Evolutionary conservation across 2,329 filamentous ascomycete genomes (phyloP), one percentile per base, ranked within the genome.

Genomic region (Alternaria brassicae): DNA sequence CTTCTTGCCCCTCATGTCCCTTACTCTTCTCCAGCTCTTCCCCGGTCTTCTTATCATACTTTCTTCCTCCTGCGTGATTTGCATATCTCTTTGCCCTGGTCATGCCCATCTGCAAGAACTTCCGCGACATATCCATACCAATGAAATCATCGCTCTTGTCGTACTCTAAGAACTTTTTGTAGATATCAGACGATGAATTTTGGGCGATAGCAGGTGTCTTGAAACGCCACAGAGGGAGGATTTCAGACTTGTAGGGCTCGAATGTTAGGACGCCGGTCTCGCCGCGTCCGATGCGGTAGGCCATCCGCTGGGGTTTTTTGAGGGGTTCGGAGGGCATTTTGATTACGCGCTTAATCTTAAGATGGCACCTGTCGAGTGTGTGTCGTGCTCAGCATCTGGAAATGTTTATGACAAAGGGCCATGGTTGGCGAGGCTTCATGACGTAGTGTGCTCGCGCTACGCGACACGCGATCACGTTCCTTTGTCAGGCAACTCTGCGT

Each of bases 21-120:
- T 71, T 68, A 61, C 79, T 81, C 70, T 81, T 84, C 17, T 76
- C 75, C 60, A 84, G 64, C 68, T 81, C 74, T 42, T 78, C 67
- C 15, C 80, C 72, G 12, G 68, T 77, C 2, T 52, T 72, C 52
- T 70, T 75, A 63, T 77, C 79, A 70, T 87, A 87, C 67, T 88
- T 88, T 25, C 82, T 79, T 0, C 86, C 86, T 0, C 85, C 80
- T n/a, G 72, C 72, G 56, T 81, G 78, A 60, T 88, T 88, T 15
- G 85, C 85, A 75, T 88, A 88, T 58, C 85, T 73, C 65, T 83
- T 85, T 2, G 86, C 82, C 15, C 87, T 74, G 19, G 86, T 89
- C 85, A 88, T 88, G 2, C 86, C 81, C 87, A 89, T 89, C 72
- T 89, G 86, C 6, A 89, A 80, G 65, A 88, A 89, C 67, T 89